Conservation (phyloP, 176 grass and related monocot species). For the Hordeum vulgare region MorexV3_pseudomolecules_assembly NC_058521.1:548553252-548553751, state of each 20-base stretch:
- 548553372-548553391: slow-evolving; percentile 22
- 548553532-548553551: neutral
- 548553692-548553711: slow-evolving; percentile 37
- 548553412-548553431: slow-evolving; percentile 36
- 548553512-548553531: neutral
- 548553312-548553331: slow-evolving; percentile 9
- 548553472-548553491: neutral
- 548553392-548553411: slow-evolving; percentile 3
- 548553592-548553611: slow-evolving; percentile 54
- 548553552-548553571: slow-evolving; percentile 33
- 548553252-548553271: slow-evolving; percentile 23
- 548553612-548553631: slow-evolving; percentile 52
- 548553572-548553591: slow-evolving; percentile 22
- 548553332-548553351: slow-evolving; percentile 37
- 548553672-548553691: slow-evolving; percentile 24
- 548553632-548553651: slow-evolving; percentile 46
- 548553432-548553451: slow-evolving; percentile 29
- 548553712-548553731: neutral
- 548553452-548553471: slow-evolving; percentile 33
- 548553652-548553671: slow-evolving; percentile 26
- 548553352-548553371: slow-evolving; percentile 36
- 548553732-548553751: neutral
- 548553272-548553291: slow-evolving; percentile 35
- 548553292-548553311: slow-evolving; percentile 50
- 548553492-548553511: too few relatives aligned